phyloP scores from a whole-genome alignment of 257 asterid species.

The Scutellaria barbata region DNA sequence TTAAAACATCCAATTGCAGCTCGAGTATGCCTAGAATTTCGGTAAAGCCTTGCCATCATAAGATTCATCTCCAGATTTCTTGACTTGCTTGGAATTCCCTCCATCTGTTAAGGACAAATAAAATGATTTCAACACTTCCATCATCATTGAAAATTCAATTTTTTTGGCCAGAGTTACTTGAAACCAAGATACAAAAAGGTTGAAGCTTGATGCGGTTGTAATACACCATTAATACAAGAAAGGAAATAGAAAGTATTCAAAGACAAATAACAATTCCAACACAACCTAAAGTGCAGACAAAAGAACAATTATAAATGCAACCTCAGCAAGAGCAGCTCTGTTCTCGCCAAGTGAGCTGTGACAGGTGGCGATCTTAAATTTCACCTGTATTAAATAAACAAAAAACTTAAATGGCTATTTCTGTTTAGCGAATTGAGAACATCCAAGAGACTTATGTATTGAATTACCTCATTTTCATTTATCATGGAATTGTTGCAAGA shows the following conservation, averaged over 20 bases:
- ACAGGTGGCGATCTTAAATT: conserved; percentile 84
- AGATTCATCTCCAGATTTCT: conserved; percentile 92
- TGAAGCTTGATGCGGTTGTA: conserved; percentile 18
- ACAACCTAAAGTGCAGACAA: conserved; percentile 28
- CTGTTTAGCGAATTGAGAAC: conserved; percentile 7
- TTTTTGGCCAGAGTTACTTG: conserved; percentile 17
- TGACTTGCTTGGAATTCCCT: conserved; percentile 89
- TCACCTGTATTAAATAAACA: conserved; percentile 58
- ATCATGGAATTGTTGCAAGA: conserved; percentile 63
- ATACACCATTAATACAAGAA: conserved; percentile 14
- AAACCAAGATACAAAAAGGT: conserved; percentile 23
- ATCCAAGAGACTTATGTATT: conserved; percentile 13
- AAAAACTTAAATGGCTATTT: conserved; percentile 20
- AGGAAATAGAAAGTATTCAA: conserved; percentile 10
- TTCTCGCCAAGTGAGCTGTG: conserved; percentile 72
- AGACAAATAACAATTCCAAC: conserved; percentile 6
- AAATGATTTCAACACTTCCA: conserved; percentile 11
- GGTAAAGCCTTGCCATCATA: conserved; percentile 89
- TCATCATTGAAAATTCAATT: not conserved
- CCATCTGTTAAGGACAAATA: conserved; percentile 61
- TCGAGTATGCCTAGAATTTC: conserved; percentile 86
- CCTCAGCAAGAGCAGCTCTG: conserved; percentile 88
- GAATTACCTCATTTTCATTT: conserved; percentile 87
- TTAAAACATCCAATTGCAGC: conserved; percentile 86
- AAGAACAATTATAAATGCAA: conserved; percentile 39